Base-by-base conservation (phyloP, 371 early-diverging fungal species). In the Sporodiniella umbellata region DNA sequence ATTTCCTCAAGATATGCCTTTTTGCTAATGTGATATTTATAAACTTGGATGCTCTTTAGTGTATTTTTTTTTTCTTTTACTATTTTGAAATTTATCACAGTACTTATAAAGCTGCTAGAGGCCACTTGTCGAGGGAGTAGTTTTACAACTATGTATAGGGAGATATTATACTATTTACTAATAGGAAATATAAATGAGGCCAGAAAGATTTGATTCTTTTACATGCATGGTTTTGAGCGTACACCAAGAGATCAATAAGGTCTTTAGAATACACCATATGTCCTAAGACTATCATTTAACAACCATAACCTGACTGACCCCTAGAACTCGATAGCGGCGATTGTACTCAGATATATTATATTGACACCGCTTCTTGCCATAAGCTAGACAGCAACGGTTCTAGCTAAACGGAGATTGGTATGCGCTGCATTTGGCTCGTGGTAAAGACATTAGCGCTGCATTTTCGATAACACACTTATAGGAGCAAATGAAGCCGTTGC, bases 121-220 rank as follows among this genome's bases (percentile, higher is more conserved):
- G 38, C 38, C 38, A 38, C 38, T 38, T 38, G 38, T 14, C 38
- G 15, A 38, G 38, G 38, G 8, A 38, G 38, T 18, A 38, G 8
- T 38, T 38, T 38, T 38, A 38, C 15, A 38, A 38, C 15, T 38
- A 38, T 38, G 38, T 8, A 38, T 38, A 38, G 14, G 15, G 15
- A 14, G 15, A 38, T 38, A 38, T 38, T 38, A 38, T 38, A 38
- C 15, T 38, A 38, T 38, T 38, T 38, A 38, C 14, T 17, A 38
- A 38, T 38, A 38, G 38, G 38, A 38, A 38, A 38, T 38, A 38
- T 38, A 8, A 38, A 38, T 38, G 38, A 38, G 38, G 38, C 38
- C 15, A 17, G 38, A 38, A 17, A 38, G 8, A 38, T 18, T 38
- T 38, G 38, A 8, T 38, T 14, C 15, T 38, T 38, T 38, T 38